Conservation (phyloP, 1,139 yeast genomes). For the Citeromyces siamensis region DNA sequence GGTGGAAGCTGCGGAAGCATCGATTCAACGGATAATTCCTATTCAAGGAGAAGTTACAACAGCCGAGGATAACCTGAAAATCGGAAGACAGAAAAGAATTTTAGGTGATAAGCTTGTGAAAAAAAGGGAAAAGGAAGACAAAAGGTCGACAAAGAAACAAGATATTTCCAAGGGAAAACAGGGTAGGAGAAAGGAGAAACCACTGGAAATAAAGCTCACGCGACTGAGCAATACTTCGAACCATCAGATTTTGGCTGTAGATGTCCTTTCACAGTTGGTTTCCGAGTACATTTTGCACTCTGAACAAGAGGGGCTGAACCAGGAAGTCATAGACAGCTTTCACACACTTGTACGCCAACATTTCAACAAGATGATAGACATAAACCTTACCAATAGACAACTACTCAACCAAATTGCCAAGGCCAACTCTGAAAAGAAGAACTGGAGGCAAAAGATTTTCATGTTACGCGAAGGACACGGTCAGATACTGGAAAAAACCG, state of each 20-base stretch:
- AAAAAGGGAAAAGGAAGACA: no score
- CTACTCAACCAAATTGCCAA: slow-evolving; percentile 24
- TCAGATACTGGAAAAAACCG: slow-evolving; percentile 16
- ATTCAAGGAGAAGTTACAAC: no score
- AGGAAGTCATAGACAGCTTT: slow-evolving; percentile 12
- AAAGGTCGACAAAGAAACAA: slow-evolving; percentile 9
- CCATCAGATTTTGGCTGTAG: slow-evolving; percentile 18
- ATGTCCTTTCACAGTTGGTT: slow-evolving; percentile 20
- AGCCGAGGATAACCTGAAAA: no score
- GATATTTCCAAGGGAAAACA: neutral
- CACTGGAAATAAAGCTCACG: slow-evolving; percentile 14
- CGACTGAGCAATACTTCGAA: slow-evolving; percentile 12
- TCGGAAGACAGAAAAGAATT: no score
- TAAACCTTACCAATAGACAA: slow-evolving; percentile 26
- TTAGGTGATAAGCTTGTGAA: no score
- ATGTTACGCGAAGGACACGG: slow-evolving; percentile 25
- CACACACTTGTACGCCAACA: slow-evolving; percentile 12
- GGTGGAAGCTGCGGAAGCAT: no score
- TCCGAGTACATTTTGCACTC: slow-evolving; percentile 12
- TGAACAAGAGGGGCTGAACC: neutral
- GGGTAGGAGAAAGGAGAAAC: slow-evolving; percentile 6
- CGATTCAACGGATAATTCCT: no score
- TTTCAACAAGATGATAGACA: slow-evolving; percentile 19
- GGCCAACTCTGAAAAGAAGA: slow-evolving; percentile 28
- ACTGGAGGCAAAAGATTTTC: slow-evolving; percentile 26